Evolutionary conservation across 371 early-diverging fungal genomes (phyloP).

Genomic region (Apophysomyces ossiformis): DNA sequence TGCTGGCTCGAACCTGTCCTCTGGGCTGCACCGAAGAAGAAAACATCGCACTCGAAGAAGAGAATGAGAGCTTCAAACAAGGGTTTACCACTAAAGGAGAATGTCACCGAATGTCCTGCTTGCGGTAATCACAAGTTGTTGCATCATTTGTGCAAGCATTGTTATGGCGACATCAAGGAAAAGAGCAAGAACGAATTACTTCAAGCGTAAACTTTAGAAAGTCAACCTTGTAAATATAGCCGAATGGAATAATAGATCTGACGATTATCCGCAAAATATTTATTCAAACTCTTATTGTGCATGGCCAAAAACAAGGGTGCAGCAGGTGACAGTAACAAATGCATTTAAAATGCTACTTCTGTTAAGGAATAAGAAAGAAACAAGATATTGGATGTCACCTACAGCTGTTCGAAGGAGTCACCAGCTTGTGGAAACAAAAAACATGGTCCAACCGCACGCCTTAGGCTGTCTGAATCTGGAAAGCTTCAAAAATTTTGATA

Average conservation of each 20-base stretch:
- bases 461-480: too few relatives aligned
- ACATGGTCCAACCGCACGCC: too few relatives aligned
- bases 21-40: conserved; percentile 86
- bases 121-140: conserved; percentile 77
- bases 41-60: conserved; percentile 86
- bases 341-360: too few relatives aligned
- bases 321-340: too few relatives aligned
- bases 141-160: conserved; percentile 79
- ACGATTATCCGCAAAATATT: neutral
- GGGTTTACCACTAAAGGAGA: conserved; percentile 73
- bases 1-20: conserved; percentile 61
- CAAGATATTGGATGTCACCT: too few relatives aligned
- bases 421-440: too few relatives aligned
- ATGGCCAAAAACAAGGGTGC: too few relatives aligned
- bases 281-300: neutral
- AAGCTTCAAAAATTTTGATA: too few relatives aligned
- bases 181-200: conserved; percentile 15
- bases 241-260: neutral
- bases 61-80: conserved; percentile 86
- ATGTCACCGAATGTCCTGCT: conserved; percentile 73
- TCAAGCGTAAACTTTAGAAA: conserved; percentile 8
- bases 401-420: too few relatives aligned
- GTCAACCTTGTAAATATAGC: conserved; percentile 5
- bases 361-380: too few relatives aligned
- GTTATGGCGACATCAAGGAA: conserved; percentile 70